Evolutionary conservation across 208 protist genomes (phyloP), one percentile per base, ranked within the genome.

Genomic region (Herpetomonas samuelpessoai): DNA sequence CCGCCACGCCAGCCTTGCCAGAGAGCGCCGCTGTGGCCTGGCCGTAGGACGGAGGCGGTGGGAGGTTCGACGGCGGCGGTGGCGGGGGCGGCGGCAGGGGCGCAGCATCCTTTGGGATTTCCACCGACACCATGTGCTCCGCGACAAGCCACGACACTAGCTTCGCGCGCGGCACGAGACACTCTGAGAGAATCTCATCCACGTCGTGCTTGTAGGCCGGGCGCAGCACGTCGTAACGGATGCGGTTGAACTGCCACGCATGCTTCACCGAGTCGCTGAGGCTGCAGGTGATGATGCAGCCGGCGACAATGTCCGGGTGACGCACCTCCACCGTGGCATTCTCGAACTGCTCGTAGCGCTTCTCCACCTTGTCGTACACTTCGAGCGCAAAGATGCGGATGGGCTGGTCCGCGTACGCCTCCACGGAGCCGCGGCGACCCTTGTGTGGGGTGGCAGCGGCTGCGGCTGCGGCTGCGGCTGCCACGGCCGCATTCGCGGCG

Each of bases 301-400:
- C 88, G 57, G 85, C 75, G 31, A 94, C 79, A 28, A 91, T 78
- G 45, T 89, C 83, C 24, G 72, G 62, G 69, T 88, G 70, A 18
- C 68, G 71, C 44, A 94, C 73, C n/a, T 78, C 74, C 24, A 91
- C 81, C 16, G 79, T 83, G 27, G 80, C 81, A 31, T 73, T 53
- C 54, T 86, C 78, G 70, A 75, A 91, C 63, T 86, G 81, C 47
- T 75, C 76, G 68, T 91, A 94, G 51, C 78, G 66, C 77, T 90
- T 90, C 70, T 86, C 80, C 12, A 49, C 30, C 57, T 90, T 91
- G 66, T 94, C 81, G 72, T 91, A 94, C 49, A 89, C 83, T 63
- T 94, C 88, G 26, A 94, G 71, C 29, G 69, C 71, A 71, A 76
- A 91, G 27, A 68, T 80, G 54, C 79, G 80, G 3, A 54, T 61